Conservation (phyloP, 345 rosid species). For the Populus ilicifolia region DNA sequence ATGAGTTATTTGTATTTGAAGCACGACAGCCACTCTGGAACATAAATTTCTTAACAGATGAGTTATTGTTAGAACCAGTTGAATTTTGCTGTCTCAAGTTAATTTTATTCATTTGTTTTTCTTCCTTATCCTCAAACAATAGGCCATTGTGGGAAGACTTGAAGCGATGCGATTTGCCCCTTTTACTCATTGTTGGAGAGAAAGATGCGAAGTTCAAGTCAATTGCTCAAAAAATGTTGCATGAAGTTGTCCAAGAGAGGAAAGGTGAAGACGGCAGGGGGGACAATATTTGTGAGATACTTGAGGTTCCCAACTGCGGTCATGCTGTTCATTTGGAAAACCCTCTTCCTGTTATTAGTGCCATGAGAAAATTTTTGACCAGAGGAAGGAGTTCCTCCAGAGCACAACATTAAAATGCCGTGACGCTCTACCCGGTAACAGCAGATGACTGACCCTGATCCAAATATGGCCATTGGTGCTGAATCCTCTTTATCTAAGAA, state of each 20-base stretch:
- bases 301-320: slow-evolving; percentile 60
- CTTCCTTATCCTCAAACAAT: background rate
- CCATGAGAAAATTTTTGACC: slow-evolving; percentile 55
- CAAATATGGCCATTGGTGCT: background rate
- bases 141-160: slow-evolving; percentile 89
- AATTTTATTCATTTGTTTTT: background rate
- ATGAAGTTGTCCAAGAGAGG: slow-evolving; percentile 22
- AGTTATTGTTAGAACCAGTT: background rate
- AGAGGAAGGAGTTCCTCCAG: slow-evolving; percentile 9
- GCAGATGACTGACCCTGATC: background rate
- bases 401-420: background rate
- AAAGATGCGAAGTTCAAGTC: slow-evolving; percentile 62
- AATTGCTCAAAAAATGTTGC: slow-evolving; percentile 49
- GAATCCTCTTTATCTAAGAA: background rate
- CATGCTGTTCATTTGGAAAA: slow-evolving; percentile 92
- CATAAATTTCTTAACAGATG: background rate
- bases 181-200: slow-evolving; percentile 63
- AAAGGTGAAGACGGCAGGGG: slow-evolving; percentile 9
- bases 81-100: background rate
- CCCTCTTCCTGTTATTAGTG: slow-evolving; percentile 54
- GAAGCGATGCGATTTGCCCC: slow-evolving; percentile 49
- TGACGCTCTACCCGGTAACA: background rate
- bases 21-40: background rate
- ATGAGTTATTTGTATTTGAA: background rate
- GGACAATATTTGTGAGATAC: slow-evolving; percentile 33